These are phyloP conservation scores for Microdochium trichocladiopsis DNA, from an alignment of 2,329 filamentous ascomycete genomes.

Conservation along the genomic window DNA sequence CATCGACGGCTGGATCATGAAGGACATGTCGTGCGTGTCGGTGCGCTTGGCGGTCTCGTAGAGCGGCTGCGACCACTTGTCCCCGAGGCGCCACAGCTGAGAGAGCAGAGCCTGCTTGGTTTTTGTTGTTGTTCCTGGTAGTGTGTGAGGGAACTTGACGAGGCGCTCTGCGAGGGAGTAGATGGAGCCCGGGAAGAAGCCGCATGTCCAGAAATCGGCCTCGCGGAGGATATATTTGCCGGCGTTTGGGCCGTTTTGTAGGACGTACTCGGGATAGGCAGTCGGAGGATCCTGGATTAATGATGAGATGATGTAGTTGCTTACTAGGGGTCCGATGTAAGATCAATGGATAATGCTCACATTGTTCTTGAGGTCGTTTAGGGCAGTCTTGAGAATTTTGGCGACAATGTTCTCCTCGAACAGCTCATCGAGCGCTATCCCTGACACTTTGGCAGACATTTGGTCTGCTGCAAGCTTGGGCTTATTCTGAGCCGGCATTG, in stretches of 20 bases:
- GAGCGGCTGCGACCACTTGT: slow-evolving; percentile 23
- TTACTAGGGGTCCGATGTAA: neutral
- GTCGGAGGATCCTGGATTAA: slow-evolving; percentile 1
- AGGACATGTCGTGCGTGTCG: slow-evolving; percentile 47
- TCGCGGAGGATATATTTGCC: slow-evolving; percentile 20
- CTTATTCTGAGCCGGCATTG: too few species aligned
- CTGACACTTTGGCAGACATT: neutral
- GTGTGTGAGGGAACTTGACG: slow-evolving; percentile 17
- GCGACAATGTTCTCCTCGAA: slow-evolving; percentile 7
- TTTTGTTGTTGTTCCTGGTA: neutral
- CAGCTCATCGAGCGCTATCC: slow-evolving; percentile 1
- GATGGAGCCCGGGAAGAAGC: slow-evolving; percentile 30
- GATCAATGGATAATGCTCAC: neutral
- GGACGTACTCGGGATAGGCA: slow-evolving; percentile 23
- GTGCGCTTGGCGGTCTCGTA: slow-evolving; percentile 30
- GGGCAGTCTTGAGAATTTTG: slow-evolving; percentile 5
- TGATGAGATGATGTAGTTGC: neutral
- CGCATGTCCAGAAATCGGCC: slow-evolving; percentile 32
- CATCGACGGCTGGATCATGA: slow-evolving; percentile 42
- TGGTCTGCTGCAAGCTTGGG: neutral
- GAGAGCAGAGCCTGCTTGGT: slow-evolving; percentile 3
- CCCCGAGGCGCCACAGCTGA: slow-evolving; percentile 14
- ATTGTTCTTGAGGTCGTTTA: slow-evolving; percentile 1
- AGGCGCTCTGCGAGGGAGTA: slow-evolving; percentile 25
- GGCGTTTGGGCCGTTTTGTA: slow-evolving; percentile 13